Base-by-base conservation (phyloP, 345 rosid species). In the Nasturtium officinale region DNA sequence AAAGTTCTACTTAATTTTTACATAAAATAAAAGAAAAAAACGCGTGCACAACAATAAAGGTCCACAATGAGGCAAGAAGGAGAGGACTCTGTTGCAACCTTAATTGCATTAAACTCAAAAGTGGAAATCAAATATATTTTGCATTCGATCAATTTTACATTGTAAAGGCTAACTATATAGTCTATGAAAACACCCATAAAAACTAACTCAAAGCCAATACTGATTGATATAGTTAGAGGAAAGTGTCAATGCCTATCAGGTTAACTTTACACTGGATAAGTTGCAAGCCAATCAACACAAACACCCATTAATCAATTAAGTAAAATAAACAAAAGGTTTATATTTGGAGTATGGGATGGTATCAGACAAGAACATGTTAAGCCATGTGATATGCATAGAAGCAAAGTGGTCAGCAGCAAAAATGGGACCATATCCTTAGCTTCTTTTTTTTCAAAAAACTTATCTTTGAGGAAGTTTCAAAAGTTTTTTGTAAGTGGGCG, bases 381-480 rank as follows among this genome's bases (percentile, higher is more conserved):
- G 78, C 74, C 78, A 75, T 75, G 73, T 67, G 73, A 40, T 47
- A 67, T 52, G 69, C 67, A 66, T 60, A 66, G 45, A 65, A 26
- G 66, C 59, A 66, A 55, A 68, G 63, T 55, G 64, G 54, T 8
- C 45, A 65, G 62, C 72, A 67, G 12, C 51, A 52, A 52, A 7
- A 38, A 67, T 67, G 62, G 78, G 78, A 67, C 68, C 78, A 74
- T 67, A 9, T 15, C 42, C 9, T 25, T 28, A 11, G 23, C 54
- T 32, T 65, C 20, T 9, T 32, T 28, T 16, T 46, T 21, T 10
- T 33, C 29, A 3, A 6, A 6, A 33, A 12, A 38, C 40, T 7
- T 43, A 21, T 48, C 25, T 73, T 63, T 15, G 42, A 16, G 2
- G 58, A 73, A 46, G 48, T n/a, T 7, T 12, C 11, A 15, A 29